A percentile compares a stretch with the other conserved stretches of the same genome.
Conservation (phyloP, 495 filamentous ascomycete genomes). For the Cudoniella acicularis region DNA sequence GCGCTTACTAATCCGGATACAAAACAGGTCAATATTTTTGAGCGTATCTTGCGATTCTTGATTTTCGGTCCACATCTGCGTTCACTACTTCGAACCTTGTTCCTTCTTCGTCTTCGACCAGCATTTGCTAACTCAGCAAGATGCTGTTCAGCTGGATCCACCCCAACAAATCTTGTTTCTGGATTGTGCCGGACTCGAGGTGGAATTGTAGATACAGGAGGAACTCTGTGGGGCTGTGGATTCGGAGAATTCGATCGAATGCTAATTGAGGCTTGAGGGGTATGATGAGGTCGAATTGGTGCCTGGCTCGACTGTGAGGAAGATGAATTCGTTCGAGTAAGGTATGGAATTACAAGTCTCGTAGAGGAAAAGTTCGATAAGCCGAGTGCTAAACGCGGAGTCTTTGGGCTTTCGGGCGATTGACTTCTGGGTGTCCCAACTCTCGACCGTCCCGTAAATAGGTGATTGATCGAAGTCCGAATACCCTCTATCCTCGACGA, state of each 20-base stretch:
- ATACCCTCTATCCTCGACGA: conserved; percentile 17
- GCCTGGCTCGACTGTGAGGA: not conserved
- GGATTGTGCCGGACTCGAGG: conserved; percentile 7
- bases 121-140: conserved; percentile 30
- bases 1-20: conserved; percentile 49
- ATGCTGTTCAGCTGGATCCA: conserved; percentile 33
- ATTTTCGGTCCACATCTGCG: conserved; percentile 37
- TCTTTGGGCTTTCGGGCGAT: conserved; percentile 39
- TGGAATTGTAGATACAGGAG: conserved; percentile 16
- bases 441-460: conserved; percentile 31
- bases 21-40: conserved; percentile 46
- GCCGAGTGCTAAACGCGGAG: conserved; percentile 33
- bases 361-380: conserved; percentile 36
- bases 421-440: conserved; percentile 11
- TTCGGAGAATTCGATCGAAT: conserved; percentile 8
- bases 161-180: conserved; percentile 29
- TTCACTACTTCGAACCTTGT: conserved; percentile 6
- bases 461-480: conserved; percentile 15
- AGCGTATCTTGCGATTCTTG: conserved; percentile 46
- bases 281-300: conserved; percentile 8
- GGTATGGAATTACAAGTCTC: conserved; percentile 36
- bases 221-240: not conserved
- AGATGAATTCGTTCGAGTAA: conserved; percentile 20
- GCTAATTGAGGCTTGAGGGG: conserved; percentile 4
- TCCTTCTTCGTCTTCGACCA: conserved; percentile 18